Conservation (phyloP, 2,329 filamentous ascomycete genomes). For the Aspergillus persii region DNA sequence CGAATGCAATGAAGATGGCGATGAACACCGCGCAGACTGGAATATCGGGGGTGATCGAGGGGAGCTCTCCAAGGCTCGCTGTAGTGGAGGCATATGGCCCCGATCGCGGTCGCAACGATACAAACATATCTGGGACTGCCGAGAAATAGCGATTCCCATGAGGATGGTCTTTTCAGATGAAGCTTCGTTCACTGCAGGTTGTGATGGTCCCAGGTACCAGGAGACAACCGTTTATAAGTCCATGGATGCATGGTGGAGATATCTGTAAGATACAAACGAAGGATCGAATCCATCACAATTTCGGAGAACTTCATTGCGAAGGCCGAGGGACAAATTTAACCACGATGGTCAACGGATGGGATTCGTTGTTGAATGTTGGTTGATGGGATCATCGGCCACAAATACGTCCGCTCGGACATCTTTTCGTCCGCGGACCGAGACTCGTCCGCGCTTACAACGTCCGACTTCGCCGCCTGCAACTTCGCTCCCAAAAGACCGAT, state of each 20-base stretch:
- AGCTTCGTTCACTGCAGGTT: neutral
- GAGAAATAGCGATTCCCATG: neutral
- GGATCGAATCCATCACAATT: neutral
- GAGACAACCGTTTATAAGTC: neutral
- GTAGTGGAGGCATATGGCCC: slow-evolving; percentile 11
- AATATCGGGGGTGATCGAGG: slow-evolving; percentile 59
- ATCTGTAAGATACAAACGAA: neutral
- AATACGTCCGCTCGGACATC: neutral
- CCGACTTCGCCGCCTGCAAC: neutral
- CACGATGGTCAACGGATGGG: too few relatives aligned
- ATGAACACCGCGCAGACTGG: slow-evolving; percentile 65
- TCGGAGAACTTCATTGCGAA: neutral
- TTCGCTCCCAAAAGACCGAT: neutral
- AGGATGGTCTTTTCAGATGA: neutral
- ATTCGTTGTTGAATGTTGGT: neutral
- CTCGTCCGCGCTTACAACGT: neutral
- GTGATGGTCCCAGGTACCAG: neutral
- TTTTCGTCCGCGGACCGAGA: neutral
- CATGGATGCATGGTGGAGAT: neutral
- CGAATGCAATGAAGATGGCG: slow-evolving; percentile 44
- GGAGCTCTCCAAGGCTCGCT: slow-evolving; percentile 46
- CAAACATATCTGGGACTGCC: neutral
- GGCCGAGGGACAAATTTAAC: neutral
- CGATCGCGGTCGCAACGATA: neutral
- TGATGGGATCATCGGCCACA: slow-evolving; percentile 7